These are phyloP conservation scores for Pythium utonaiense DNA, from an alignment of 352 stramenopile species.

Conservation along the genomic window DNA sequence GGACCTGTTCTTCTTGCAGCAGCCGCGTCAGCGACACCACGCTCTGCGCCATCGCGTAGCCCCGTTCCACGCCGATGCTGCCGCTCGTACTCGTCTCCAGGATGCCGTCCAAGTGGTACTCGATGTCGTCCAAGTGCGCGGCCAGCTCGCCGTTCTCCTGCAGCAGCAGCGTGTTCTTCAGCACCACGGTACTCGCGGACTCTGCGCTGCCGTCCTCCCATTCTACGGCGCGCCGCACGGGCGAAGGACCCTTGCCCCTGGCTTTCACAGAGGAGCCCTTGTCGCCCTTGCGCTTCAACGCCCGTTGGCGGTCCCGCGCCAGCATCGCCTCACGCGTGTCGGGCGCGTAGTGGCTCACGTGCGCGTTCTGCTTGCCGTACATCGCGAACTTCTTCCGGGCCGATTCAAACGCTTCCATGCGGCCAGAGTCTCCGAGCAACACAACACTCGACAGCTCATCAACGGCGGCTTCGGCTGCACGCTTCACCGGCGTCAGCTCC, in stretches of 20 bases:
- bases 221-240: neutral
- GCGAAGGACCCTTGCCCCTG: neutral
- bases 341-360: constrained; percentile 37
- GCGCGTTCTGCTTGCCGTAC: constrained; percentile 43
- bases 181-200: constrained; percentile 1
- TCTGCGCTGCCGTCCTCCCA: neutral
- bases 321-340: constrained; percentile 6
- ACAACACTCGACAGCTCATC: neutral
- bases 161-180: constrained; percentile 56
- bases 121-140: constrained; percentile 46
- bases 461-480: constrained; percentile 2
- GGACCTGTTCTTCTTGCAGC: constrained; percentile 30
- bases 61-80: constrained; percentile 2
- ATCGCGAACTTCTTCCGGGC: constrained; percentile 43
- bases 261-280: neutral
- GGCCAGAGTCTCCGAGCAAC: neutral
- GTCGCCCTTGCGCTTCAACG: constrained; percentile 1
- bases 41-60: constrained; percentile 22
- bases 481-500: neutral
- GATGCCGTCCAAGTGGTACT: constrained; percentile 60
- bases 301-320: neutral
- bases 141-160: constrained; percentile 56
- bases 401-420: constrained; percentile 21
- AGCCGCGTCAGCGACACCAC: constrained; percentile 39
- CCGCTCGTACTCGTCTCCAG: constrained; percentile 7